phyloP scores from a whole-genome alignment of 1,284 basidiomycete genomes.

The Boletus smithii region DNA sequence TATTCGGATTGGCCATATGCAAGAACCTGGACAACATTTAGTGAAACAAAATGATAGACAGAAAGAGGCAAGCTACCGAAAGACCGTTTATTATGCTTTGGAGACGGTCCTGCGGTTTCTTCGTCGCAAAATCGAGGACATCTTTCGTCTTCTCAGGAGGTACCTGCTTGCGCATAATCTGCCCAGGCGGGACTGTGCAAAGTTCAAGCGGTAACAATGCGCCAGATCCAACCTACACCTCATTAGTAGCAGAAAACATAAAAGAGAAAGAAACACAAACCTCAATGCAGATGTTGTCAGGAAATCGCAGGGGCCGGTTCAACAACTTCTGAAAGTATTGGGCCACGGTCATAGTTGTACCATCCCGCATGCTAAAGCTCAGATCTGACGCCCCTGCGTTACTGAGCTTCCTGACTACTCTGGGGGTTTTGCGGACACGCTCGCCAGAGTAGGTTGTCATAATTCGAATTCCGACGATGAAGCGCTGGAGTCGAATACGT shows the following conservation, averaged over 20 bases:
- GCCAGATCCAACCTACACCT: conserved; percentile 55
- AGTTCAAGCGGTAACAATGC: conserved; percentile 68
- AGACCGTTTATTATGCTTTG: conserved; percentile 56
- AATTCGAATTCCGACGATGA: conserved; percentile 57
- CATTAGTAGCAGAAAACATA: background rate
- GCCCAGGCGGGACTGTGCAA: conserved; percentile 61
- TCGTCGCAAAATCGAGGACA: conserved; percentile 70
- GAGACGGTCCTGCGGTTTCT: conserved; percentile 59
- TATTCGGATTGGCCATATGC: conserved; percentile 72
- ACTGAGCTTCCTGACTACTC: conserved; percentile 56
- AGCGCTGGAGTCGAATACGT: conserved; percentile 56
- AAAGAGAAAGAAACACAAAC: conserved; percentile 31
- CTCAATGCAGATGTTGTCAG: conserved; percentile 62
- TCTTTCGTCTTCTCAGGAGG: conserved; percentile 63
- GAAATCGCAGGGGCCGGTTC: conserved; percentile 51
- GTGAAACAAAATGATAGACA: background rate
- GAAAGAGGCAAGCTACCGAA: conserved; percentile 35
- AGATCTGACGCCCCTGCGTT: conserved; percentile 46
- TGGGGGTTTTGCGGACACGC: conserved; percentile 39
- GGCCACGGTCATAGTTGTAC: conserved; percentile 52
- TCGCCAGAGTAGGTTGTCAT: conserved; percentile 41
- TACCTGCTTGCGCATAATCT: conserved; percentile 72
- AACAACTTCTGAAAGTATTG: conserved; percentile 54
- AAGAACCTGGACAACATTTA: conserved; percentile 46
- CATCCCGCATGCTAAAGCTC: conserved; percentile 55